Evolutionary conservation across 2,329 filamentous ascomycete species (phyloP).

Genomic region (Penicillium thymicola): DNA sequence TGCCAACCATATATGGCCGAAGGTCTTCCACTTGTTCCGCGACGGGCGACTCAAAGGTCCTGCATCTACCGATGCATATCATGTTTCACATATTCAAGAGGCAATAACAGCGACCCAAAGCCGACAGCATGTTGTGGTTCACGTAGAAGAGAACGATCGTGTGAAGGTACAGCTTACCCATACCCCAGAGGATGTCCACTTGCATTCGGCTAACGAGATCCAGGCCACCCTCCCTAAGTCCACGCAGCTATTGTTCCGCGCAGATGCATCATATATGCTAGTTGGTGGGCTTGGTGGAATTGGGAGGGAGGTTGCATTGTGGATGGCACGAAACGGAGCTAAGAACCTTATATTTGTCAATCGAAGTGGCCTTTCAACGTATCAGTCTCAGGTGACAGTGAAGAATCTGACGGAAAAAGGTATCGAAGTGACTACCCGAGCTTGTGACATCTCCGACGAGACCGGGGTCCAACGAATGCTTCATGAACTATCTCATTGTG

Average conservation of each 20-base stretch:
- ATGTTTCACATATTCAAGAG: conserved; percentile 10
- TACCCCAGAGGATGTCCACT: no score
- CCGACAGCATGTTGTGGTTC: conserved; percentile 6
- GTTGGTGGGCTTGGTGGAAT: conserved; percentile 31
- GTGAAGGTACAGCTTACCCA: conserved; percentile 10
- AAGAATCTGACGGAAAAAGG: conserved; percentile 19
- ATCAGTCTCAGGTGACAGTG: conserved; percentile 17
- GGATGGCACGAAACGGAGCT: conserved; percentile 52
- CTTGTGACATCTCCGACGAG: conserved; percentile 33
- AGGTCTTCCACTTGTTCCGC: conserved; percentile 14
- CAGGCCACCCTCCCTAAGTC: conserved; percentile 1
- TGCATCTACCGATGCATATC: background rate
- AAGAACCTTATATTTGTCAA: conserved; percentile 53
- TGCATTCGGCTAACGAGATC: background rate
- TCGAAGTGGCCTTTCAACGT: conserved; percentile 34
- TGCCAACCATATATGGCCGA: conserved; percentile 7
- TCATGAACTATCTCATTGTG: conserved; percentile 1
- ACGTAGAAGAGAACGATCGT: conserved; percentile 1
- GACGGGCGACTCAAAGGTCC: conserved; percentile 12
- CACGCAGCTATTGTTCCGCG: background rate
- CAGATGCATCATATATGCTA: conserved; percentile 25
- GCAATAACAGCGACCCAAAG: conserved; percentile 9
- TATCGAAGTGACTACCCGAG: conserved; percentile 18
- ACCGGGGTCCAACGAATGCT: conserved; percentile 28
- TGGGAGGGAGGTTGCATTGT: conserved; percentile 28